These are phyloP conservation scores for Aspergillus niger DNA, from an alignment of 2,329 filamentous ascomycete species.

Conservation along the genomic window DNA sequence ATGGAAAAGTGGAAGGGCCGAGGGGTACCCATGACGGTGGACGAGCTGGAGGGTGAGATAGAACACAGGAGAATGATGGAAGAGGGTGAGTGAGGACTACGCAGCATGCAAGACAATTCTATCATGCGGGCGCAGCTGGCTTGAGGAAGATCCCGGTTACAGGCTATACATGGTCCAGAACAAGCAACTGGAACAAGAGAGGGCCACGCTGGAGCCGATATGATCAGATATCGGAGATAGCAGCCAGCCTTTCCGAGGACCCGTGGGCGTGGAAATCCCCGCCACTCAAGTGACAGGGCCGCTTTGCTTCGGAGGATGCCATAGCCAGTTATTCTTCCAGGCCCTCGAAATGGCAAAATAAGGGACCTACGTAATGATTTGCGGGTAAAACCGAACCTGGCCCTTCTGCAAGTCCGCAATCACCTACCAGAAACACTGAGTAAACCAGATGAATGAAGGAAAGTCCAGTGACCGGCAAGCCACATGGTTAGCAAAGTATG, in stretches of 20 bases:
- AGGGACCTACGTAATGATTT: not conserved
- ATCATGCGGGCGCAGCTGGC: not conserved
- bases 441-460: not conserved
- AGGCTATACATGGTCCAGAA: not conserved
- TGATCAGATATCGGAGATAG: not conserved
- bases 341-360: not conserved
- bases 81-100: slow-evolving; percentile 39
- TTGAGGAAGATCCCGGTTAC: not conserved
- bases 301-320: not conserved
- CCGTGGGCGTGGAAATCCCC: not conserved
- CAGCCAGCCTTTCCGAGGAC: not conserved
- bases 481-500: not conserved
- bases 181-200: not conserved
- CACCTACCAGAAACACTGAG: not conserved
- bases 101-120: not conserved
- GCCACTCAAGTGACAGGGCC: not conserved
- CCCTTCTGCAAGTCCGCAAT: not conserved
- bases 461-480: not conserved
- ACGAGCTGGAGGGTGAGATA: slow-evolving; percentile 62
- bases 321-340: not conserved
- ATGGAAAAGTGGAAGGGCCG: slow-evolving; percentile 56
- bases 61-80: slow-evolving; percentile 50
- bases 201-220: not conserved
- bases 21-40: slow-evolving; percentile 61
- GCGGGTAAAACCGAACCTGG: not conserved